Evolutionary conservation across 805 yeast species (phyloP).

Genomic region (Metschnikowia lachancei): DNA sequence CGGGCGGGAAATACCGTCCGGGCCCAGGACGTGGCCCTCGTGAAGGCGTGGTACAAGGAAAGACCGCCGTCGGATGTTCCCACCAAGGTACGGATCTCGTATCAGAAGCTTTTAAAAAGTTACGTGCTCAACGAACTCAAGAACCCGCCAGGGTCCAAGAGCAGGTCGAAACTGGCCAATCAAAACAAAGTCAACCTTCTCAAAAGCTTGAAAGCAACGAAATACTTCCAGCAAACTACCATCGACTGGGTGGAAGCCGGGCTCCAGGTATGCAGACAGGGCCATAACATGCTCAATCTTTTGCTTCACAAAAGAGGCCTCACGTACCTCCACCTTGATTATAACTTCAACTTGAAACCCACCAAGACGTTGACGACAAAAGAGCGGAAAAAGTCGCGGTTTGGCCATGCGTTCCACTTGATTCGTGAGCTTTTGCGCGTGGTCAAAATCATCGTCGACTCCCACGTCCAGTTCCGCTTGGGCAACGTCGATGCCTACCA

Average conservation of each 20-base stretch:
- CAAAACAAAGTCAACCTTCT: conserved; percentile 58
- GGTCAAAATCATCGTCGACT: conserved; percentile 84
- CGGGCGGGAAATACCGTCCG: conserved; percentile 70
- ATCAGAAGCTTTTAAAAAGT: conserved; percentile 82
- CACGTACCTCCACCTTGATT: conserved; percentile 89
- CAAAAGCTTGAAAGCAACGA: conserved; percentile 68
- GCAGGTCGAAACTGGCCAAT: conserved; percentile 32
- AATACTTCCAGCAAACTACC: conserved; percentile 85
- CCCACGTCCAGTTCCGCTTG: conserved; percentile 85
- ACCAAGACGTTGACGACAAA: conserved; percentile 94
- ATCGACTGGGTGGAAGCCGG: conserved; percentile 99
- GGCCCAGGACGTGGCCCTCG: conserved; percentile 85
- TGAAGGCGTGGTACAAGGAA: conserved; percentile 78
- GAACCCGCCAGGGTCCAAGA: conserved; percentile 31
- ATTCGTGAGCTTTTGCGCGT: conserved; percentile 85
- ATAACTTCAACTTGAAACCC: conserved; percentile 93
- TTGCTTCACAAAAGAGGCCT: conserved; percentile 87
- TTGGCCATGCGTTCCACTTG: conserved; percentile 93
- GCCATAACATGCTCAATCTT: conserved; percentile 87
- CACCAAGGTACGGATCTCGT: conserved; percentile 78
- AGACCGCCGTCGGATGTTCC: conserved; percentile 62
- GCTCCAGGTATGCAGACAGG: conserved; percentile 87
- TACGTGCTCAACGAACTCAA: conserved; percentile 72
- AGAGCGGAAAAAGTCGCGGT: conserved; percentile 91
- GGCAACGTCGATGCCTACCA: conserved; percentile 93